Conservation (phyloP, 768 basidiomycete species). For the Agrocybe pediades region DNA sequence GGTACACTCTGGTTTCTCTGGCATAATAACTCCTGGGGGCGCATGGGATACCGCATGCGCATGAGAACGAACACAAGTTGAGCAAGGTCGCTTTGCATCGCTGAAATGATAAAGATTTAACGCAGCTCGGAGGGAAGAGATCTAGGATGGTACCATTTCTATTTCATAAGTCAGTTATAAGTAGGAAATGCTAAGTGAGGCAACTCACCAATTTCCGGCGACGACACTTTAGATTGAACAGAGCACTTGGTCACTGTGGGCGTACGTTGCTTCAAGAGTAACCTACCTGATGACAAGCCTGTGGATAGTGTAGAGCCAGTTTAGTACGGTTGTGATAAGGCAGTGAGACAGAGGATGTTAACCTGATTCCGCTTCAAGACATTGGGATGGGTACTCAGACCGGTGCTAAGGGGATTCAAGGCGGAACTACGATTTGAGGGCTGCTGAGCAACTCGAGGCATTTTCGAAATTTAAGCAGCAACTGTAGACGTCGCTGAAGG, state of each 20-base stretch:
- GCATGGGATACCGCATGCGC: constrained; percentile 67
- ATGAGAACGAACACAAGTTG: constrained; percentile 77
- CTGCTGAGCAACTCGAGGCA: constrained; percentile 23
- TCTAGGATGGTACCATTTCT: constrained; percentile 59
- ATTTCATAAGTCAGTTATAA: constrained; percentile 7
- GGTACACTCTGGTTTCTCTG: constrained; percentile 69
- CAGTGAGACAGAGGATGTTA: constrained; percentile 5
- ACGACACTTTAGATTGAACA: constrained; percentile 50
- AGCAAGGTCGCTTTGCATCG: constrained; percentile 76
- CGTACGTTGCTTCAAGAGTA: neutral
- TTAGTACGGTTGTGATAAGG: neutral
- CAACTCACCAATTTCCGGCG: constrained; percentile 69
- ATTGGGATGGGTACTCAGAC: constrained; percentile 38
- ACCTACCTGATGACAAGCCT: constrained; percentile 60
- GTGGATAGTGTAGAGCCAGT: constrained; percentile 2
- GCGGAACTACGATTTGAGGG: constrained; percentile 13
- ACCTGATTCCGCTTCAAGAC: constrained; percentile 58
- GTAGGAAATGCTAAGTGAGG: neutral
- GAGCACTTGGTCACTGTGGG: neutral
- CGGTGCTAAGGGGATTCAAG: constrained; percentile 15
- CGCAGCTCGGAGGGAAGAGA: neutral
- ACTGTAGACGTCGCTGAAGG: neutral
- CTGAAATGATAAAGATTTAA: constrained; percentile 32
- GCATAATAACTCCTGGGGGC: constrained; percentile 53
- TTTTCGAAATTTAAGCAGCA: constrained; percentile 1